Percentiles rank a stretch among this genome's conserved stretches.
Evolutionary conservation across 495 filamentous ascomycete species (phyloP).

Genomic region (Penicillium canariense): DNA sequence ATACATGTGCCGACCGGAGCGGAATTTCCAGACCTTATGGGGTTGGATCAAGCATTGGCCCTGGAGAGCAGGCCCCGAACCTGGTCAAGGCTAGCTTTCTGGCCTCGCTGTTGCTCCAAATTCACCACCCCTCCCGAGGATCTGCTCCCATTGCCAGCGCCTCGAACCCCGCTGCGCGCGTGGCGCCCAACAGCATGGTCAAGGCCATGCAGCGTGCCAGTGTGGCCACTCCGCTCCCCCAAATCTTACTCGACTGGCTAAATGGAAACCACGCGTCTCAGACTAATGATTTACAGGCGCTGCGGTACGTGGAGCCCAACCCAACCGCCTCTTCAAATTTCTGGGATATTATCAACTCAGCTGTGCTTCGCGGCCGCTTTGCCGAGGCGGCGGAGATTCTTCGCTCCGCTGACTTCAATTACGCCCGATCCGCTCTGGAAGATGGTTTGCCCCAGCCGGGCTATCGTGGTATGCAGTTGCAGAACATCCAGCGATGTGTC

Average conservation of each 20-base stretch:
- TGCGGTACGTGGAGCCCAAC: slow-evolving; percentile 62
- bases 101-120: slow-evolving; percentile 63
- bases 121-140: slow-evolving; percentile 64
- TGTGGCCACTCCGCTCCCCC: slow-evolving; percentile 57
- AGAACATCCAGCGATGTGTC: slow-evolving; percentile 67
- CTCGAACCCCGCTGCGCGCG: slow-evolving; percentile 23
- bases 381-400: slow-evolving; percentile 59
- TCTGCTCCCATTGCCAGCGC: slow-evolving; percentile 27
- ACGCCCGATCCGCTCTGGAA: slow-evolving; percentile 57
- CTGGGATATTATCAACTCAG: slow-evolving; percentile 72
- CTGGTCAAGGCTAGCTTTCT: slow-evolving; percentile 74
- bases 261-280: slow-evolving; percentile 64
- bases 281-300: slow-evolving; percentile 53
- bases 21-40: slow-evolving; percentile 48
- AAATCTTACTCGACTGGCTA: slow-evolving; percentile 76
- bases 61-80: slow-evolving; percentile 53
- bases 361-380: slow-evolving; percentile 70
- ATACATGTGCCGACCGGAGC: slow-evolving; percentile 43
- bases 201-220: slow-evolving; percentile 35
- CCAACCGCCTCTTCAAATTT: slow-evolving; percentile 70
- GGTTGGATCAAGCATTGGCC: slow-evolving; percentile 56
- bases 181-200: slow-evolving; percentile 29
- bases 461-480: slow-evolving; percentile 68
- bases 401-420: slow-evolving; percentile 68
- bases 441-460: slow-evolving; percentile 58